Conservation (phyloP, 2,329 filamentous ascomycete genomes). For the Rosellinia necatrix region DNA sequence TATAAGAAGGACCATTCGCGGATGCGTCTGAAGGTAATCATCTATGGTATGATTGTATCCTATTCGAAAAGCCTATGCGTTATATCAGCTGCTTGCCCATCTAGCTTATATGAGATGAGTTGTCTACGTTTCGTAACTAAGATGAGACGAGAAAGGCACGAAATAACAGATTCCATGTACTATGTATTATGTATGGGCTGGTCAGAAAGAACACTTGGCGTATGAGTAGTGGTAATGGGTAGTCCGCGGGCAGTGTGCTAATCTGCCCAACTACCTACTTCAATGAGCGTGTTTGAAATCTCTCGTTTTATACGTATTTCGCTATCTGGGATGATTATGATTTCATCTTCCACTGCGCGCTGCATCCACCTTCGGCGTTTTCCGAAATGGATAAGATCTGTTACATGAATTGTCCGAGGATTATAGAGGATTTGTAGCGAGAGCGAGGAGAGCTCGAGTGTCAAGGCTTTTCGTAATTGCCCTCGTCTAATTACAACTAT, state of each 20-base stretch:
- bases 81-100: conserved; percentile 22
- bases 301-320: neutral
- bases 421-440: neutral
- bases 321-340: neutral
- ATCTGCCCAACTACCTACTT: neutral
- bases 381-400: too few relatives aligned
- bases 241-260: neutral
- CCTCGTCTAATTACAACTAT: neutral
- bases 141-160: conserved; percentile 6
- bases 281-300: neutral
- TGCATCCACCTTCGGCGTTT: too few relatives aligned
- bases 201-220: neutral
- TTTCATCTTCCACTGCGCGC: too few relatives aligned
- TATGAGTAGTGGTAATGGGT: neutral
- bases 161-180: neutral
- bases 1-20: conserved; percentile 1
- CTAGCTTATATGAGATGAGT: conserved; percentile 2
- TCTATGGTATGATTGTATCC: conserved; percentile 32
- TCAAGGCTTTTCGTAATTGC: neutral
- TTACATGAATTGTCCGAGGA: neutral
- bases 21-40: conserved; percentile 32
- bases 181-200: too few relatives aligned
- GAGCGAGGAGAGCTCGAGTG: neutral
- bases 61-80: conserved; percentile 35
- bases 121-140: conserved; percentile 1